phyloP scores from a whole-genome alignment of 176 grass and related monocot genomes.

The Carex littledalei region DNA sequence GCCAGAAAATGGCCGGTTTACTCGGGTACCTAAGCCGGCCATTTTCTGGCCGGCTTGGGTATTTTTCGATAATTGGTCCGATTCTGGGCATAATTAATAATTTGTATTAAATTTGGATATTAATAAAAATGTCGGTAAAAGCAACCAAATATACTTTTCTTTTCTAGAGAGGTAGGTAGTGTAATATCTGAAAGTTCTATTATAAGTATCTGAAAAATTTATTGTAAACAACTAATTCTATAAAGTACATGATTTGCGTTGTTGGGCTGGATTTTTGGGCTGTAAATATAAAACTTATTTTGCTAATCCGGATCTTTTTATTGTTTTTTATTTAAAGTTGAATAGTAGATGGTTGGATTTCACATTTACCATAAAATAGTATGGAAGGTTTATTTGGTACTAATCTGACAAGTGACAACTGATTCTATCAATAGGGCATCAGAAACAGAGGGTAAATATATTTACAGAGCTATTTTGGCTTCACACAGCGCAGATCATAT shows the following conservation, averaged over 20 bases:
- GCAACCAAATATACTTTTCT: not conserved
- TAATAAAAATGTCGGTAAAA: no score
- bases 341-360: not conserved
- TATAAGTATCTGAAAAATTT: not conserved
- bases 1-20: no score
- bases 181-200: not conserved
- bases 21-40: no score
- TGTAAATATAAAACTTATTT: no score
- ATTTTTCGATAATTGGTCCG: no score
- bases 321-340: not conserved
- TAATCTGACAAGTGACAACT: not conserved
- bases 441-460: not conserved
- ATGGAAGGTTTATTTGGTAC: no score
- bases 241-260: not conserved
- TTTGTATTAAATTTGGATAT: no score
- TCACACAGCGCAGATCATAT: no score
- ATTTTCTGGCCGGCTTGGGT: no score
- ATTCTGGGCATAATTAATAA: no score
- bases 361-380: not conserved
- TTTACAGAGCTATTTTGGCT: no score
- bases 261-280: not conserved
- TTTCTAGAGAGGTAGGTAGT: not conserved
- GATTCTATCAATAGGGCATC: not conserved
- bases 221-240: not conserved
- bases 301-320: not conserved